These are phyloP conservation scores for Pachysandra terminalis DNA, from an alignment of 164 flowering plant species.

Conservation along the genomic window DNA sequence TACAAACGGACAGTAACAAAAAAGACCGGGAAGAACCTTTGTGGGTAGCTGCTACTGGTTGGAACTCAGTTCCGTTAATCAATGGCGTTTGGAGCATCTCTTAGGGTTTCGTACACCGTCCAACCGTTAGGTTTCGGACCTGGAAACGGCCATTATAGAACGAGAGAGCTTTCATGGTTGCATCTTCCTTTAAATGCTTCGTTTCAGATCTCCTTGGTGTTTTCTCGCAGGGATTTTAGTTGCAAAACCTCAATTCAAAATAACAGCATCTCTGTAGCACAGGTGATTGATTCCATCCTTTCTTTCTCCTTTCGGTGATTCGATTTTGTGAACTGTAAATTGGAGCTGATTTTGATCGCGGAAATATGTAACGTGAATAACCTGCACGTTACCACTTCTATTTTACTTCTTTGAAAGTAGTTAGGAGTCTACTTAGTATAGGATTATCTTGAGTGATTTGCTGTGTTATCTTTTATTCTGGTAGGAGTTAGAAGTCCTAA, in stretches of 20 bases:
- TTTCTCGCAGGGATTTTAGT: background rate
- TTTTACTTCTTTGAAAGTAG: too few relatives aligned
- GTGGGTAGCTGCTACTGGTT: too few relatives aligned
- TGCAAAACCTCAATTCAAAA: conserved; percentile 9
- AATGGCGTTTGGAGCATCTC: conserved; percentile 15
- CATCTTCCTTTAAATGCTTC: conserved; percentile 7
- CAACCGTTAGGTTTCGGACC: conserved; percentile 6
- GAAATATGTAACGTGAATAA: too few relatives aligned
- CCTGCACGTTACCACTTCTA: too few relatives aligned
- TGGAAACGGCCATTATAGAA: background rate
- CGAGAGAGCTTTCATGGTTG: background rate
- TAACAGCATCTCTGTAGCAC: background rate
- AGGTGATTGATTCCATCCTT: conserved; percentile 8
- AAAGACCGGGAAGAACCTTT: too few relatives aligned
- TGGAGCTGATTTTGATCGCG: too few relatives aligned
- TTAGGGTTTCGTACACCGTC: conserved; percentile 9
- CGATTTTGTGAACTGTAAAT: too few relatives aligned
- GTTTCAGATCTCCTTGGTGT: background rate
- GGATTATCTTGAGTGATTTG: too few relatives aligned
- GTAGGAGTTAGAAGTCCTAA: too few relatives aligned
- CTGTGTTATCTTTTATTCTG: too few relatives aligned
- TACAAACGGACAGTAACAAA: too few relatives aligned
- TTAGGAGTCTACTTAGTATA: too few relatives aligned
- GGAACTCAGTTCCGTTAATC: conserved; percentile 1
- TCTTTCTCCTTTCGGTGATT: background rate